Conservation (phyloP, 225 moss, liverwort and hornwort species). For the Ulota crispa region DNA sequence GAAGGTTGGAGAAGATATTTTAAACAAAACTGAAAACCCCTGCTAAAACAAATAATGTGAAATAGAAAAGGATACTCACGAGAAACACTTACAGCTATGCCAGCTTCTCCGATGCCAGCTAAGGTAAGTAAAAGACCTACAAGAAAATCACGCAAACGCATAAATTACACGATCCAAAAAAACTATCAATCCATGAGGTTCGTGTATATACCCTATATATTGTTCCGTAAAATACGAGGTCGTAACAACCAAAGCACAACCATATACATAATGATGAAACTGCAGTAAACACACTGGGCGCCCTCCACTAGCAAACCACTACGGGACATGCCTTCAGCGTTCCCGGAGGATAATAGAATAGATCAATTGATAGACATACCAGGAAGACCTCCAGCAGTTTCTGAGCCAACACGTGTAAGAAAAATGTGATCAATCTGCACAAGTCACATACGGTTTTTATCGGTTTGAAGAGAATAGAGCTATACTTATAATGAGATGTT, state of each 20-base stretch:
- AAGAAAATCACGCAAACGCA: conserved; percentile 20
- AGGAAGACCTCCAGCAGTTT: conserved; percentile 95
- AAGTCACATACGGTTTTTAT: not conserved
- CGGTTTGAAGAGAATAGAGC: conserved; percentile 2
- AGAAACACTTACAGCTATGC: conserved; percentile 75
- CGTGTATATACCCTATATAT: not conserved
- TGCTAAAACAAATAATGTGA: not conserved
- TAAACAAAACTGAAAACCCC: conserved; percentile 2
- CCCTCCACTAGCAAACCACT: conserved; percentile 5
- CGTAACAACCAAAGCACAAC: not conserved
- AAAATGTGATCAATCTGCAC: conserved; percentile 96
- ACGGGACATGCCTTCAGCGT: not conserved
- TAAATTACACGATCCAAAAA: not conserved
- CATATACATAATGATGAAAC: conserved; percentile 14
- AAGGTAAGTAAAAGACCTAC: conserved; percentile 89
- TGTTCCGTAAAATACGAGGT: not conserved
- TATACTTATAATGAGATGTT: not conserved
- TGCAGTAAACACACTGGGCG: not conserved
- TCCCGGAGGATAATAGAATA: not conserved
- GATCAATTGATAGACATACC: conserved; percentile 45
- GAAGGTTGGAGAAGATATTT: not conserved
- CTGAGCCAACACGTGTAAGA: conserved; percentile 93
- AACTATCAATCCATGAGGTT: not conserved
- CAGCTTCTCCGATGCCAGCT: conserved; percentile 81
- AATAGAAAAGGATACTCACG: not conserved